These are phyloP conservation scores for Spirogloea muscicola DNA, from an alignment of 139 green algal genomes.

Conservation along the genomic window DNA sequence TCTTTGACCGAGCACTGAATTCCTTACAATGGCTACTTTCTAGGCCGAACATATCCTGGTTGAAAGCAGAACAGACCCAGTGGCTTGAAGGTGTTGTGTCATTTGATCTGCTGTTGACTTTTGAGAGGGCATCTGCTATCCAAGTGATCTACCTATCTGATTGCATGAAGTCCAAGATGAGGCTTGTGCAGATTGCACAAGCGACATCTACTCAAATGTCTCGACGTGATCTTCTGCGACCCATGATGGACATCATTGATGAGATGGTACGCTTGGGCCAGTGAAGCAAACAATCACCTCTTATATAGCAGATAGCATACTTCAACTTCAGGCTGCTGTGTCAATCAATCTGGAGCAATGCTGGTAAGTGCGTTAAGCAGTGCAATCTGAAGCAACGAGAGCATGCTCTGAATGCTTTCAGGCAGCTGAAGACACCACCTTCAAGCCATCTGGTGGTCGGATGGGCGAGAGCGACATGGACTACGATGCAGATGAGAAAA, in stretches of 20 bases:
- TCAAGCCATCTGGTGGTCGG: slow-evolving; percentile 42
- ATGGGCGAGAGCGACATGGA: slow-evolving; percentile 52
- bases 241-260: slow-evolving; percentile 73
- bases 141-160: no score
- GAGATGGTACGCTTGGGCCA: slow-evolving; percentile 45
- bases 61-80: no score
- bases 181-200: slow-evolving; percentile 38
- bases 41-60: no score
- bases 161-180: no score
- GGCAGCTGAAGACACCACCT: slow-evolving; percentile 30
- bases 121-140: no score
- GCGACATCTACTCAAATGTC: slow-evolving; percentile 63
- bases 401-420: slow-evolving; percentile 2
- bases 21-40: no score
- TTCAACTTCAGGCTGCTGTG: no score
- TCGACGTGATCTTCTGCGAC: slow-evolving; percentile 63
- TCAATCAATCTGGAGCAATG: neutral
- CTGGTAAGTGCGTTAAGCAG: neutral
- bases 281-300: no score
- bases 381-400: neutral
- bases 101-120: no score
- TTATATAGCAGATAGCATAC: no score
- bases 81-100: no score
- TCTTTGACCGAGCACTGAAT: no score
- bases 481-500: slow-evolving; percentile 48